These are phyloP conservation scores for Globisporangium parvum DNA, from an alignment of 352 stramenopile species.

Conservation along the genomic window DNA sequence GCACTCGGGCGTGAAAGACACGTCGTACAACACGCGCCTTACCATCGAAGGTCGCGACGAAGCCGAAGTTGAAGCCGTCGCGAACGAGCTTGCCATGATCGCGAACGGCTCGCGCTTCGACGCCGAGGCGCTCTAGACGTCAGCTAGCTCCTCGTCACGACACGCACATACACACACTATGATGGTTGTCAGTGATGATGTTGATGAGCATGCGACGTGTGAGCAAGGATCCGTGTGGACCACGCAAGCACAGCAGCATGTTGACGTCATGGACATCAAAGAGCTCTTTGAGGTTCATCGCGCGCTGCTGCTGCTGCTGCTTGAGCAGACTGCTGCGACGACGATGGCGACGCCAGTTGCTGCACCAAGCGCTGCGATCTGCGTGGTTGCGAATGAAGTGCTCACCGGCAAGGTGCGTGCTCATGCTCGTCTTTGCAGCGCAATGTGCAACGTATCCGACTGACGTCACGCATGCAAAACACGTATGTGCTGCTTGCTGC, in stretches of 20 bases:
- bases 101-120: slow-evolving; percentile 22
- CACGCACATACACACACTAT: background rate
- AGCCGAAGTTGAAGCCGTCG: slow-evolving; percentile 46
- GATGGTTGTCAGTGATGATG: too few species aligned
- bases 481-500: background rate
- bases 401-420: slow-evolving; percentile 67
- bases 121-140: background rate
- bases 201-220: too few species aligned
- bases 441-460: too few species aligned
- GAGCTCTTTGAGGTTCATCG: too few species aligned
- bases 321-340: too few species aligned
- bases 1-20: slow-evolving; percentile 43
- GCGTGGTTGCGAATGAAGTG: slow-evolving; percentile 82
- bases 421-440: background rate
- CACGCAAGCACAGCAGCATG: too few species aligned
- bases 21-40: slow-evolving; percentile 62
- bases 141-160: background rate
- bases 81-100: slow-evolving; percentile 27
- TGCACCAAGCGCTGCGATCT: slow-evolving; percentile 45
- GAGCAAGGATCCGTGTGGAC: too few species aligned
- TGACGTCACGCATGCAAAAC: too few species aligned
- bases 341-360: too few species aligned
- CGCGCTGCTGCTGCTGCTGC: too few species aligned
- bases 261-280: too few species aligned
- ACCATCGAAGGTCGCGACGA: slow-evolving; percentile 56